Percentiles rank a stretch among this genome's conserved stretches.
Conservation (phyloP, 2,329 filamentous ascomycete genomes). For the Fusarium phyllophilum region DNA sequence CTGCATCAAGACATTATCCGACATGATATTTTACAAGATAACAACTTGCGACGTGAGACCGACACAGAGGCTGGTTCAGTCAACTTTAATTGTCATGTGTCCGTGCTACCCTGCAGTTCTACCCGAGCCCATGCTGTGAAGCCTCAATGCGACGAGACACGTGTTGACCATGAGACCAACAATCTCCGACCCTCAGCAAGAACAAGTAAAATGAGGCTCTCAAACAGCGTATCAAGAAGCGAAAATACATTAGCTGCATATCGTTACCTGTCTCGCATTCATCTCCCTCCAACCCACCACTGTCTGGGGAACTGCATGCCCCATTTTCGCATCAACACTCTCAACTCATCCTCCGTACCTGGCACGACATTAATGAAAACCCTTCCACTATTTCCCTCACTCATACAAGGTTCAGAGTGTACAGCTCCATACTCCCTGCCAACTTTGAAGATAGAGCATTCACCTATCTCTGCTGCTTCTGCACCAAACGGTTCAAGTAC, state of each 20-base stretch:
- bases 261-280: neutral
- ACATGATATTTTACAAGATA: neutral
- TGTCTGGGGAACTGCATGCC: constrained; percentile 53
- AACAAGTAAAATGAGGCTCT: no score
- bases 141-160: neutral
- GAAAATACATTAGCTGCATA: neutral
- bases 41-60: neutral
- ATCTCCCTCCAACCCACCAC: constrained; percentile 30
- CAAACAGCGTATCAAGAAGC: neutral
- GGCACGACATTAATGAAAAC: constrained; percentile 55
- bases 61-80: no score
- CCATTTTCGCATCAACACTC: constrained; percentile 47
- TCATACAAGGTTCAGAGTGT: constrained; percentile 55
- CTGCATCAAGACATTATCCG: neutral
- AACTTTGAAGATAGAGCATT: constrained; percentile 55
- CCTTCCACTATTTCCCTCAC: constrained; percentile 36
- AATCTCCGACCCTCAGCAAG: neutral
- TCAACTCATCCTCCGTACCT: constrained; percentile 48
- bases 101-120: neutral
- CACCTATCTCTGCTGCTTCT: constrained; percentile 41
- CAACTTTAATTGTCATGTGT: neutral
- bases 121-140: neutral
- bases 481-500: constrained; percentile 42
- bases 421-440: constrained; percentile 54
- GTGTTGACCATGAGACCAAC: neutral